These are phyloP conservation scores for Dalbergia cochinchinensis DNA, from an alignment of 306 rosid genomes.

Conservation along the genomic window DNA sequence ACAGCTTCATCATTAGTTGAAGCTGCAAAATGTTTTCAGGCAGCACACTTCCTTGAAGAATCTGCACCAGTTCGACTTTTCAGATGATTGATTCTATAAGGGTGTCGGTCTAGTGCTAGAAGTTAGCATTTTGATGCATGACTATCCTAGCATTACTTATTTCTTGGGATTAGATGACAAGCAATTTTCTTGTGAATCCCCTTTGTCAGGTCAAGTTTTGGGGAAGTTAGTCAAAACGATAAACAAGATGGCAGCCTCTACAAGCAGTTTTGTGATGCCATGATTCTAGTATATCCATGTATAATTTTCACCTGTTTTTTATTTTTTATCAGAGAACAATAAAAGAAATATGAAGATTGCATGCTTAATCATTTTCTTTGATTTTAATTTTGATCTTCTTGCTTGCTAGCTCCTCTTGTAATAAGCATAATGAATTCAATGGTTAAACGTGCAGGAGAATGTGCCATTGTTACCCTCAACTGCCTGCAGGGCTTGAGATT, in stretches of 20 bases:
- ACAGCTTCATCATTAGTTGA: constrained; percentile 60
- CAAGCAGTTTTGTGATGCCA: constrained; percentile 45
- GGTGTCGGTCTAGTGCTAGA: neutral
- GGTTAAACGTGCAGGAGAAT: neutral
- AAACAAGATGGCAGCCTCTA: constrained; percentile 12
- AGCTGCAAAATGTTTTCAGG: constrained; percentile 83
- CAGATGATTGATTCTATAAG: constrained; percentile 53
- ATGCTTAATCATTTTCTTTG: neutral
- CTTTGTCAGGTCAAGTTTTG: neutral
- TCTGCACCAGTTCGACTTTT: constrained; percentile 80
- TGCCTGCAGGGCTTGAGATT: too few relatives aligned
- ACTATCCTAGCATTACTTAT: neutral
- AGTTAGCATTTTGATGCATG: constrained; percentile 13
- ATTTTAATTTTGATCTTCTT: constrained; percentile 1
- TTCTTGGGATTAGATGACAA: constrained; percentile 32
- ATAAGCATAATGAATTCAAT: neutral
- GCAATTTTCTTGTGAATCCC: constrained; percentile 6
- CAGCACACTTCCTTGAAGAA: constrained; percentile 78
- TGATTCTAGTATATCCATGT: constrained; percentile 37
- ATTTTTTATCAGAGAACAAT: constrained; percentile 21
- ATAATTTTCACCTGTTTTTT: constrained; percentile 30
- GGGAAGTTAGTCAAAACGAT: neutral
- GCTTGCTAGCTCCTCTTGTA: neutral
- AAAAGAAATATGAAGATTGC: neutral
- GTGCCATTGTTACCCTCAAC: neutral